A percentile compares a stretch with the other conserved stretches of the same genome.
Conservation (phyloP, 345 rosid species). For the Cardamine resedifolia region DNA sequence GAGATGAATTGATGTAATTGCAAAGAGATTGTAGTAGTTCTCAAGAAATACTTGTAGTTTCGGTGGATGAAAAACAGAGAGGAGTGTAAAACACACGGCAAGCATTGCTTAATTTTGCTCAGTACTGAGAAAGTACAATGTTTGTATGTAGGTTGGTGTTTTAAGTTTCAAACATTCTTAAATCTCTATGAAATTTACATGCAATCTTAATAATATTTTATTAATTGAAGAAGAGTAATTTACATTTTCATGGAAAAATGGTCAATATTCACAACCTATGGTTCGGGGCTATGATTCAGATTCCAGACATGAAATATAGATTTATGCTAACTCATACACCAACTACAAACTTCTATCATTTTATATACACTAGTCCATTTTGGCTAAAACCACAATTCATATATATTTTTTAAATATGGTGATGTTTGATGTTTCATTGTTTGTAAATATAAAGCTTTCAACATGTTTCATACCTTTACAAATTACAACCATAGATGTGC, state of each 20-base stretch:
- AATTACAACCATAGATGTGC: no score
- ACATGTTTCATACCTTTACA: no score
- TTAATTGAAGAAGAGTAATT: not conserved
- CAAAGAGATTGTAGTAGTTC: not conserved
- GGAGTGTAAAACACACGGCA: not conserved
- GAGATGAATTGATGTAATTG: constrained; percentile 40
- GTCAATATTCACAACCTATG: not conserved
- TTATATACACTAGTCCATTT: not conserved
- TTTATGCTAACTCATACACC: not conserved
- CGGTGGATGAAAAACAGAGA: not conserved
- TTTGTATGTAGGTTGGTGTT: not conserved
- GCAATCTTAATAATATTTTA: not conserved
- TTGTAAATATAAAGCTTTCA: no score
- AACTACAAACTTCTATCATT: not conserved
- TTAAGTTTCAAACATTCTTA: not conserved
- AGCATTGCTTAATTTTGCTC: not conserved
- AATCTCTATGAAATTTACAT: not conserved
- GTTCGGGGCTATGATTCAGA: not conserved
- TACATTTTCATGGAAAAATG: not conserved
- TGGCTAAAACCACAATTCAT: not conserved
- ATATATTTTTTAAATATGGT: no score
- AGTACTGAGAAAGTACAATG: not conserved
- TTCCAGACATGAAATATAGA: not conserved
- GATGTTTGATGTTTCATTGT: not conserved
- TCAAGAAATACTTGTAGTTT: not conserved